phyloP scores from a whole-genome alignment of 75 land plant genomes.

The Sequoiadendron giganteum region DNA sequence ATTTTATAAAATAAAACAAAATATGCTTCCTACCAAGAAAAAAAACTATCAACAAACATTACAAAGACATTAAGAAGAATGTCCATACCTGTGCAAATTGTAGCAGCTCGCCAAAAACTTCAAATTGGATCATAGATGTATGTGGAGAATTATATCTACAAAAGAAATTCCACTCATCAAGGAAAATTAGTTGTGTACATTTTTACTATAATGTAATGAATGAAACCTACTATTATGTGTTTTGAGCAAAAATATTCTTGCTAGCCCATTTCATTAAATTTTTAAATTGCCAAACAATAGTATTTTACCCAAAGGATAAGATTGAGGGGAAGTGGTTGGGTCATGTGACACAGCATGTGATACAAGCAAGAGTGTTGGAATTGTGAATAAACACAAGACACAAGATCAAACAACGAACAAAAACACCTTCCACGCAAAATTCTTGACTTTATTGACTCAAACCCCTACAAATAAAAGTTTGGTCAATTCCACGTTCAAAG shows the following conservation, averaged over 20 bases:
- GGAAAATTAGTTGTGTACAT: neutral
- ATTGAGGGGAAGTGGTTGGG: neutral
- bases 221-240: neutral
- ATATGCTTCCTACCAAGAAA: neutral
- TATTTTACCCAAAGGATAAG: neutral
- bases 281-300: neutral
- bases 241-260: neutral
- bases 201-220: neutral
- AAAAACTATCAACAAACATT: neutral
- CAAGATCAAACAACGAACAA: no score
- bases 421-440: no score
- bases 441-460: no score
- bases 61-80: neutral
- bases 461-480: no score
- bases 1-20: neutral
- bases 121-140: conserved; percentile 59
- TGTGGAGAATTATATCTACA: conserved; percentile 76
- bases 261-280: neutral
- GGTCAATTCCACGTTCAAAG: no score
- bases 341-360: neutral
- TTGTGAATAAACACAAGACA: no score
- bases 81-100: conserved; percentile 70
- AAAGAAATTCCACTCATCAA: neutral
- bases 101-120: conserved; percentile 67
- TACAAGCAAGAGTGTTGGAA: no score